Evolutionary conservation across 495 filamentous ascomycete species (phyloP).

Genomic region (Penicillium riverlandense): DNA sequence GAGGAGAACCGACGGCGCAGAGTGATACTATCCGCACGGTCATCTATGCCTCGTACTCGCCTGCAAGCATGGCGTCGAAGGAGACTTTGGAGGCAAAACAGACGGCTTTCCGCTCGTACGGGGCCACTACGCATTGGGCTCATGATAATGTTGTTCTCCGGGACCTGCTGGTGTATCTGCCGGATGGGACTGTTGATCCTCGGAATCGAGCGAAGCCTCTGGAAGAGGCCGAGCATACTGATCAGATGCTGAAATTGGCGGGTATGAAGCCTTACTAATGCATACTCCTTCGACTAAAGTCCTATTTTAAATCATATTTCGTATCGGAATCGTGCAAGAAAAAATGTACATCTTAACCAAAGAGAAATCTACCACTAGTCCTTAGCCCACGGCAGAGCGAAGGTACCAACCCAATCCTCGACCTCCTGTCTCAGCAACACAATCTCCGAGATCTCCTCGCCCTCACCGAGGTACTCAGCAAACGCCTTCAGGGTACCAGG

Average conservation of each 20-base stretch:
- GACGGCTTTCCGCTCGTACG: slow-evolving; percentile 26
- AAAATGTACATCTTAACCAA: slow-evolving; percentile 17
- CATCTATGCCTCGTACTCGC: slow-evolving; percentile 35
- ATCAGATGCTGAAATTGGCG: slow-evolving; percentile 25
- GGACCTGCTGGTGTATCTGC: slow-evolving; percentile 8
- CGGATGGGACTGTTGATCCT: slow-evolving; percentile 24
- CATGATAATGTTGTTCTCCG: slow-evolving; percentile 24
- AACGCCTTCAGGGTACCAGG: slow-evolving; percentile 76
- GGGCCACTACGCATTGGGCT: slow-evolving; percentile 39
- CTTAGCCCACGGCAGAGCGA: slow-evolving; percentile 75
- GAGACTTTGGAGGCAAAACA: slow-evolving; percentile 25
- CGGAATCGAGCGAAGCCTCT: slow-evolving; percentile 26
- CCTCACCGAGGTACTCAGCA: slow-evolving; percentile 72
- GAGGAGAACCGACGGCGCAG: slow-evolving; percentile 13
- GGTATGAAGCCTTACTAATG: slow-evolving; percentile 24
- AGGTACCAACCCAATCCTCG: slow-evolving; percentile 91
- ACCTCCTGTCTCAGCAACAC: slow-evolving; percentile 83
- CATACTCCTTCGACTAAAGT: not conserved
- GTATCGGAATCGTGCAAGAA: slow-evolving; percentile 10
- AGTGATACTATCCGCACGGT: slow-evolving; percentile 23
- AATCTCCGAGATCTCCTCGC: slow-evolving; percentile 79
- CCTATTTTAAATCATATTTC: slow-evolving; percentile 16
- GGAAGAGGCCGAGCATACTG: slow-evolving; percentile 21
- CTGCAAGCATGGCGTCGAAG: slow-evolving; percentile 18
- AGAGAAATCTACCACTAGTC: slow-evolving; percentile 26